Base-by-base conservation (phyloP, 257 asterid species). In the Scutellaria barbata region DNA sequence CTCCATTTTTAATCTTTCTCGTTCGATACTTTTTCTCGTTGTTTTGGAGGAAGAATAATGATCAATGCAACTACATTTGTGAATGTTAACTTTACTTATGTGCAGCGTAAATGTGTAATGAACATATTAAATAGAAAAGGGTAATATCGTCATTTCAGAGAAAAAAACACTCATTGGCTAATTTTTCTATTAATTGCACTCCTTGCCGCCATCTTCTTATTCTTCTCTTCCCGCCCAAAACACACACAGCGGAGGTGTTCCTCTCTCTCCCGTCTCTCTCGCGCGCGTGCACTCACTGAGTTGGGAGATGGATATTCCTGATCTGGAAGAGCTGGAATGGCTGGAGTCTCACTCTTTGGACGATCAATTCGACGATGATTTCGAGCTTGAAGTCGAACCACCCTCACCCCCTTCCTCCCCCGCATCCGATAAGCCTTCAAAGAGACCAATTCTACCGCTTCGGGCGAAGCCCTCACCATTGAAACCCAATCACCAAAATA, bases 321-420 rank as follows among this genome's bases (percentile, higher is more conserved):
- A 90, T 73, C 62, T 84, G 13, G 90, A 90, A 5, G 97, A 89
- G 83, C 88, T 91, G 14, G 87, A 94, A 78, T 91, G 88, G 94
- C 89, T 94, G 30, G 99, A 94, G 85, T 82, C 96, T 8, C 74
- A 84, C 75, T 30, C 83, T 10, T 45, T 80, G 63, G 80, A 78
- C 69, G 80, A 87, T 30, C 81, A 72, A 11, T 73, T 75, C 37
- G 89, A 79, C 10, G 89, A 74, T 30, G 90, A 85, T 63, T 71
- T 81, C 68, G 88, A 84, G 37, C 42, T 72, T 12, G 89, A 88
- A 14, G 55, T 73, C 64, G 85, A 81, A 42, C 82, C 82, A 45
- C 90, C 81, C 17, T 79, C 86, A 0, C 84, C 95, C 5, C 85
- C 90, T 47, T 76, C 91, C 11, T 79, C 88, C 1, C 87, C 95